Evolutionary conservation across 1,284 basidiomycete species (phyloP), one percentile per base, ranked within the genome.

Genomic region (Pterulicium gracile): DNA sequence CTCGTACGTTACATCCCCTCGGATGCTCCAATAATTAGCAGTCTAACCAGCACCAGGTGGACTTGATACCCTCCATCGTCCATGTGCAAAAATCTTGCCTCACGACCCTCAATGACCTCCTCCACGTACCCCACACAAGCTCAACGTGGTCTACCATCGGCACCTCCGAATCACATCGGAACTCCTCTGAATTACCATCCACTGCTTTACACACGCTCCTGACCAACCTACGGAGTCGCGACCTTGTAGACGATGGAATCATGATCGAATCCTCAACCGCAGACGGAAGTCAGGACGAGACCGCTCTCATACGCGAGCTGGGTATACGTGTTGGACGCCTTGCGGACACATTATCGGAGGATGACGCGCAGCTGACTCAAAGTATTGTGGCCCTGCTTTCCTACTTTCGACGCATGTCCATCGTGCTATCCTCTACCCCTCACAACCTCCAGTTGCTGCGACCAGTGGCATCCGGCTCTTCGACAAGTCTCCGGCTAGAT

Each of bases 1-100:
- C 27, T 32, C n/a, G 27, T 32, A 32, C 27, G 27, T 32, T n/a
- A n/a, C 27, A n/a, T 32, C 7, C n/a, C n/a, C 27, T 32, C n/a
- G 7, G 10, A 7, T 32, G 10, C 7, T 32, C n/a, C n/a, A 32
- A n/a, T 32, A n/a, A 32, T 32, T 32, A 7, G n/a, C 10, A 32
- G 27, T n/a, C 10, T 10, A 32, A 7, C 27, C 27, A n/a, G n/a
- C 7, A 32, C 27, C 27, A 82, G 75, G 68, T 69, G 50, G 78
- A 84, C 54, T 63, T 87, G 22, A 64, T 81, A 52, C 77, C 81
- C 3, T 86, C 82, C 17, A 79, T 88, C 51, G 65, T 70, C 10
- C 68, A 74, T 48, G 81, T 88, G 22, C 80, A 86, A 54, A 73
- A 72, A 50, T 83, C 81, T 14, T 86, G 81, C 58, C 55, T 88